Evolutionary conservation across 1,284 basidiomycete genomes (phyloP), one percentile per base, ranked within the genome.

Genomic region (Meira nashicola): DNA sequence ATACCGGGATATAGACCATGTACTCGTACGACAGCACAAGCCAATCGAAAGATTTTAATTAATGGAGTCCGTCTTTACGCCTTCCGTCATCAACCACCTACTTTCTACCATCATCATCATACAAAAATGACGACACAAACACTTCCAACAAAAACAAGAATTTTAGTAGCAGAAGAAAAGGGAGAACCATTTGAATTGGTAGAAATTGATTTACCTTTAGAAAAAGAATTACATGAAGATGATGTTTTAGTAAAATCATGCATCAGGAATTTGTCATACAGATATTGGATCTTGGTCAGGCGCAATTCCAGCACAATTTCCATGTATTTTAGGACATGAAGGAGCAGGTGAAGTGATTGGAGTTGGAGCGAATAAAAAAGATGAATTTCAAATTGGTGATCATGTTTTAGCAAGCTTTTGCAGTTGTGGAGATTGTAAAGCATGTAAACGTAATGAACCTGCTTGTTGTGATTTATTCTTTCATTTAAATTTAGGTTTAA

Each of bases 141-240:
- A 33, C 28, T 33, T 33, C 28, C 64, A 66, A 64, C 57, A 62
- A 62, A 62, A 62, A 62, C 62, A 65, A 57, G 57, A 62, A 59
- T 41, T 59, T 54, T 55, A 54, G 48, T 54, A 59, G 60, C 62
- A 63, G 62, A 64, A 58, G 54, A 33, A 8, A 33, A 4, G 28
- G 28, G 28, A 33, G 8, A 3, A 33, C 28, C 28, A 33, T 33
- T 33, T 33, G 4, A 33, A 33, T 33, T 33, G 28, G 28, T 33
- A 33, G 28, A 33, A 8, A 33, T 33, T 33, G 28, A 33, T 33
- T 3, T 33, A 33, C 28, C 28, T 4, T 33, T 8, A 4, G 28
- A 3, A 33, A 33, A 33, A 33, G 28, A 33, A 4, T 8, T 33
- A 4, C 28, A 33, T 33, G 4, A 33, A 4, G 43, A 44, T 17